Base-by-base conservation (phyloP, 2,329 filamentous ascomycete genomes). In the Cryphonectria parasitica region DNA sequence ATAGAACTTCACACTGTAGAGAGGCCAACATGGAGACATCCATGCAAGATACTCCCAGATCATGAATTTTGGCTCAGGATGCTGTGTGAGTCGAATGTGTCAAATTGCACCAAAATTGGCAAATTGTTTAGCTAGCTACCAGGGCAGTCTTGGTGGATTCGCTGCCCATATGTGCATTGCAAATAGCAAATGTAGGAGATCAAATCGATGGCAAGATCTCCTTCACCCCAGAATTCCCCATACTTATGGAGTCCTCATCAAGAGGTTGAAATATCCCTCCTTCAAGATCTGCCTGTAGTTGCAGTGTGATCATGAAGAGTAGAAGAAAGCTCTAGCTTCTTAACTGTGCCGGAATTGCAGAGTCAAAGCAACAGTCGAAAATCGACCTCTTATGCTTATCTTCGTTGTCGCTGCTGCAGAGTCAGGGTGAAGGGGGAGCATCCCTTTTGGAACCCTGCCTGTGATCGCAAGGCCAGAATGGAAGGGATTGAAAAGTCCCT, bases 1-100 rank as follows among this genome's bases (percentile, higher is more conserved):
- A 54, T 69, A 72, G 54, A 2, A 34, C 17, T 34, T 41, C 17
- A 34, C 19, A 45, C 43, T 49, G 58, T 60, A 52, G 22, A 25
- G 1, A 22, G 13, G 45, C n/a, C 45, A 45, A 8, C 7, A 49
- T 17, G n/a, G 5, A 8, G 17, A 31, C 28, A 34, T 58, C 54
- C 19, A 17, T 25, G 31, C 25, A 34, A 31, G 13, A 19, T 19
- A 15, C 13, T 7, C 8, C 25, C 43, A 45, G 45, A n/a, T n/a
- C 45, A 49, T 10, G 13, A 56, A 56, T 2, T 19, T 5, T 31
- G 25, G 13, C 17, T 19, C 15, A 58, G 19, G 17, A 49, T 11
- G 22, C 13, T 8, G 25, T 15, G 5, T 58, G 13, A 19, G 28
- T 31, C 2, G 1, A 10, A 22, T 43, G 25, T 11, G 4, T 19